Evolutionary conservation across 2,329 filamentous ascomycete genomes (phyloP), one percentile per base, ranked within the genome.

Genomic region (Trichoderma oligosporum): DNA sequence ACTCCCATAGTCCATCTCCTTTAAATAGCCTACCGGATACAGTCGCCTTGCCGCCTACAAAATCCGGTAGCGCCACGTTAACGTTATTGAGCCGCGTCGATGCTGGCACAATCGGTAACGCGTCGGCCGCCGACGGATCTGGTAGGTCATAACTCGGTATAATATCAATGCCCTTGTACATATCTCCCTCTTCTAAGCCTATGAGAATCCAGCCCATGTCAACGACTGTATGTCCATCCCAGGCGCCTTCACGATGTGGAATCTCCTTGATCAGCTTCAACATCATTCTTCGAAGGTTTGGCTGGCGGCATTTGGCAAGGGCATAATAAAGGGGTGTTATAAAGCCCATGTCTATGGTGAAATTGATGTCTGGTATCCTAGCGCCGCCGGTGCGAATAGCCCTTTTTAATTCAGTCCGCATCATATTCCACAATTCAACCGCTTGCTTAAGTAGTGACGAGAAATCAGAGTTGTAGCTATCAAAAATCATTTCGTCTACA

Each of bases 261-360:
- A 47, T 53, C 7, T 52, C 27, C n/a, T 58, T 38, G 1, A 68
- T 41, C 25, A 66, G 16, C 16, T 52, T 45, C 41, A 66, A 61
- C 4, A 68, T 67, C 25, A 67, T 63, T 3, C 61, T 56, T 11
- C 70, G 62, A 52, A 72, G 60, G n/a, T 60, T 62, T n/a, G 62
- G 67, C 20, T 65, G 55, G 2, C 70, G 70, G 55, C 70, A 72
- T 45, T 71, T 70, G 1, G 68, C 49, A 8, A 67, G 65, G 0
- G 65, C 64, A 48, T 67, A 71, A 42, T 70, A 72, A 8, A 73
- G 45, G 4, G 69, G 68, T 1, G 66, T 63, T 56, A 68, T 62
- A 38, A 59, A 70, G n/a, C 70, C 71, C 12, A 67, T 63, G 33
- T 73, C 71, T 4, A 47, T 36, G 8, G 55, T 62, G 22, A 59